These are phyloP conservation scores for Apiospora arundinis DNA, from an alignment of 2,329 filamentous ascomycete genomes.

Conservation along the genomic window DNA sequence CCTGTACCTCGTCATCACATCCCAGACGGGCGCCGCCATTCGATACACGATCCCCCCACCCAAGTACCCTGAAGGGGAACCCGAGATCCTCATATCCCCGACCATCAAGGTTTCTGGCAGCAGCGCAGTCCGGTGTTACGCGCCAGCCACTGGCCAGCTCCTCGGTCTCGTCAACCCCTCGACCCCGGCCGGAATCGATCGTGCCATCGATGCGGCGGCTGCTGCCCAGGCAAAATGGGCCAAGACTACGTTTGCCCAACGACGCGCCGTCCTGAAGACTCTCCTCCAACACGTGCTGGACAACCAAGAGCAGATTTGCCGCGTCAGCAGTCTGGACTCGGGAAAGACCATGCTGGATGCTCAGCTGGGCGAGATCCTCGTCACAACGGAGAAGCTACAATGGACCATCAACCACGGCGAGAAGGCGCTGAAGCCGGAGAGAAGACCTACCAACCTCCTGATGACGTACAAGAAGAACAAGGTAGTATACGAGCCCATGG, in stretches of 20 bases:
- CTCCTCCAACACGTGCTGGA: slow-evolving; percentile 85
- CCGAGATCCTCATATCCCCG: slow-evolving; percentile 63
- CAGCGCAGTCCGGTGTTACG: slow-evolving; percentile 80
- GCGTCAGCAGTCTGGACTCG: slow-evolving; percentile 86
- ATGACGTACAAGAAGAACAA: slow-evolving; percentile 96
- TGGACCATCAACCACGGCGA: slow-evolving; percentile 96
- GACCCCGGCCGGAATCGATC: slow-evolving; percentile 79
- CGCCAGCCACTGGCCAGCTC: slow-evolving; percentile 85
- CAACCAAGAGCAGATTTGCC: slow-evolving; percentile 86
- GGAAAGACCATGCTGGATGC: slow-evolving; percentile 97
- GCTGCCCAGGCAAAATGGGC: slow-evolving; percentile 81
- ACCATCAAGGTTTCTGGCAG: slow-evolving; percentile 70
- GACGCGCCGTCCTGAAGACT: slow-evolving; percentile 79
- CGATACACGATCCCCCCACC: slow-evolving; percentile 68
- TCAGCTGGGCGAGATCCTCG: slow-evolving; percentile 90
- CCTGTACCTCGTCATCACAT: neutral
- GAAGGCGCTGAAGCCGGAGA: slow-evolving; percentile 73
- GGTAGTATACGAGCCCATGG: slow-evolving; percentile 89
- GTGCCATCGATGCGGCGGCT: slow-evolving; percentile 74
- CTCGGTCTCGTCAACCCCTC: slow-evolving; percentile 81
- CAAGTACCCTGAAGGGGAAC: slow-evolving; percentile 60
- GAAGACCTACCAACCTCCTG: slow-evolving; percentile 84
- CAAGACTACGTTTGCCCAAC: slow-evolving; percentile 76
- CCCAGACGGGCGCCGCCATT: slow-evolving; percentile 43
- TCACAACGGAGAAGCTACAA: slow-evolving; percentile 90